Evolutionary conservation across 2,329 filamentous ascomycete species (phyloP).

Genomic region (Colletotrichum siamense): DNA sequence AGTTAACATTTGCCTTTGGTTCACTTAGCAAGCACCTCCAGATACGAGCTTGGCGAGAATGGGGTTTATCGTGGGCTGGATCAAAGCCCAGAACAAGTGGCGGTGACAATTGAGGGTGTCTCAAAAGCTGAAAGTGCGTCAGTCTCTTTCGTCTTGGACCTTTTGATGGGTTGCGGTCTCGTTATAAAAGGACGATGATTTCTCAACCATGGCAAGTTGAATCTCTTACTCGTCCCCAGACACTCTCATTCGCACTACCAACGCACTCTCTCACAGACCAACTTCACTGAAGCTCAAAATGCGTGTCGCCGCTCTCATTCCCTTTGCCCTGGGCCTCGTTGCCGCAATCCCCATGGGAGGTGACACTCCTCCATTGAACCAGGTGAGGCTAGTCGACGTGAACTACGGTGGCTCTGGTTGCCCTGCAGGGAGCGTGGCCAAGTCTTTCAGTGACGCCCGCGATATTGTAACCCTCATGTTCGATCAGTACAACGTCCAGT

Average conservation of each 20-base stretch:
- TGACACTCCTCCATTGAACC: constrained; percentile 26
- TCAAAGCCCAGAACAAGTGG: background rate
- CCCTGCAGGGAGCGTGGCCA: constrained; percentile 27
- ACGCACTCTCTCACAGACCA: background rate
- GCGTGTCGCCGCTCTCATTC: background rate
- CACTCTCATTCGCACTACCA: background rate
- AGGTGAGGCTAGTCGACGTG: constrained; percentile 29
- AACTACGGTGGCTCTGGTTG: constrained; percentile 32
- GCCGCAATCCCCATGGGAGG: background rate
- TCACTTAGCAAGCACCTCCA: background rate
- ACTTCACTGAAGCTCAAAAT: background rate
- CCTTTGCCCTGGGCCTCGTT: constrained; percentile 1
- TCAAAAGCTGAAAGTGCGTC: background rate
- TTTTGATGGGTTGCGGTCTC: background rate
- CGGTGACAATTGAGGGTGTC: background rate
- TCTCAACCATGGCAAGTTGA: background rate
- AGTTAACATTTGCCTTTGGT: background rate
- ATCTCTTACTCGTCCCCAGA: background rate
- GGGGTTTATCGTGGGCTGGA: background rate
- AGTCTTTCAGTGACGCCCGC: constrained; percentile 29
- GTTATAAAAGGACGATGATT: background rate
- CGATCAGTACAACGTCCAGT: constrained; percentile 54
- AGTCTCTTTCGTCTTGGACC: background rate
- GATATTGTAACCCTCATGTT: constrained; percentile 55
- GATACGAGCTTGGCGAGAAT: background rate